Base-by-base conservation (phyloP, 495 filamentous ascomycete genomes). In the Talaromyces nanjingensis region DNA sequence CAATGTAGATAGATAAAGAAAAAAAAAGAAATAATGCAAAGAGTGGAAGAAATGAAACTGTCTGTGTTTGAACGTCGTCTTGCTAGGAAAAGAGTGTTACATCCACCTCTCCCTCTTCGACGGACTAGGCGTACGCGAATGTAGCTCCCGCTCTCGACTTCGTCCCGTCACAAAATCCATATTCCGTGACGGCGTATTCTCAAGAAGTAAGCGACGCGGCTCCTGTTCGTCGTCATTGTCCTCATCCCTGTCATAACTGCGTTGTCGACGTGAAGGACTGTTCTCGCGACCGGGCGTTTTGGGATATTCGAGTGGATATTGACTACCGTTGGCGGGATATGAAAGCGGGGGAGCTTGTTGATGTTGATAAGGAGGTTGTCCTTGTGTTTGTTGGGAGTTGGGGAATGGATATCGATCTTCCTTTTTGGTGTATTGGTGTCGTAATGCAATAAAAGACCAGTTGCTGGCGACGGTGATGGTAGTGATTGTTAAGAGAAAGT, bases 301-400 rank as follows among this genome's bases (percentile, higher is more conserved):
- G 92, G 91, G 70, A 87, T 90, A 54, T 85, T 88, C 73, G 96
- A 90, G 45, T 97, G 81, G 64, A 96, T 78, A 53, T 86, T 87
- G 59, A 97, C 79, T 16, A 88, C 89, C 73, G 94, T 93, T 72
- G 87, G 91, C 3, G 91, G 91, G n/a, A 92, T 94, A 33, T 91
- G 92, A 12, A 93, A 92, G 25, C 96, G 82, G 53, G 27, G 33
- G 29, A 27, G 72, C 65, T 29, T 77, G 74, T 14, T 66, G 69
- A 2, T 70, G 65, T n/a, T 70, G 57, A 8, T 67, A 67, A 31
- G 67, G 64, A 2, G 65, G 57, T 59, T 72, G 66, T 59, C 72
- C 68, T 11, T 63, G 52, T 31, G 70, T 18, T 49, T 57, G 65
- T 49, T 74, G 68, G 22, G 76, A 69, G 33, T 62, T 61, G 42